A percentile compares a stretch with the other conserved stretches of the same genome.
phyloP scores from a whole-genome alignment of 805 yeast genomes.

The Yamadazyma tumulicola region DNA sequence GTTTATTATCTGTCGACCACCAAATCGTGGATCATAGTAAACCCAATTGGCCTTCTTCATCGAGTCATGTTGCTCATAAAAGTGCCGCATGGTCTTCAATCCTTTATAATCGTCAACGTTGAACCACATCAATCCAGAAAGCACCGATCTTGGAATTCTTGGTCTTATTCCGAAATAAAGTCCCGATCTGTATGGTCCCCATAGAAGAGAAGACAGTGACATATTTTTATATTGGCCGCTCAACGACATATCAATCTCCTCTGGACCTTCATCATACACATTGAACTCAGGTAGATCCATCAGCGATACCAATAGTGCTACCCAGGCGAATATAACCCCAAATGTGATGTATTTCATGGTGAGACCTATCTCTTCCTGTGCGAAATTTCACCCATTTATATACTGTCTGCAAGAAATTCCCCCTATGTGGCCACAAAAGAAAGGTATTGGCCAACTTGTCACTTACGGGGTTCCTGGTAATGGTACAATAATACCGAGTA shows the following conservation, averaged over 20 bases:
- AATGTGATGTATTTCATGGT: no score
- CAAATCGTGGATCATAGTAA: conserved; percentile 80
- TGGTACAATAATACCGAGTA: conserved; percentile 13
- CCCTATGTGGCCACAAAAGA: conserved; percentile 42
- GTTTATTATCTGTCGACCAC: conserved; percentile 74
- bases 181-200: conserved; percentile 95
- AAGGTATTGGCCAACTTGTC: conserved; percentile 35
- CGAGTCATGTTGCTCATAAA: conserved; percentile 69
- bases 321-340: no score
- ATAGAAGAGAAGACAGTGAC: conserved; percentile 35
- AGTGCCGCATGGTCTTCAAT: conserved; percentile 60
- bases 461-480: conserved; percentile 44
- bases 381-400: no score
- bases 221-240: conserved; percentile 15
- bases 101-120: conserved; percentile 57
- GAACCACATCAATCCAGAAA: conserved; percentile 88
- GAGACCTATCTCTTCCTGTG: no score
- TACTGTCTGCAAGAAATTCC: no score
- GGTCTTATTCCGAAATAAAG: conserved; percentile 86
- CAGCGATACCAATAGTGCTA: no score
- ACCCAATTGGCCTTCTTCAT: conserved; percentile 80
- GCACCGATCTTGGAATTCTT: conserved; percentile 67
- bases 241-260: conserved; percentile 26
- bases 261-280: conserved; percentile 45
- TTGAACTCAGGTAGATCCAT: conserved; percentile 19